Base-by-base conservation (phyloP, 148 eudicot genomes). In the Diospyros kaki region DNA sequence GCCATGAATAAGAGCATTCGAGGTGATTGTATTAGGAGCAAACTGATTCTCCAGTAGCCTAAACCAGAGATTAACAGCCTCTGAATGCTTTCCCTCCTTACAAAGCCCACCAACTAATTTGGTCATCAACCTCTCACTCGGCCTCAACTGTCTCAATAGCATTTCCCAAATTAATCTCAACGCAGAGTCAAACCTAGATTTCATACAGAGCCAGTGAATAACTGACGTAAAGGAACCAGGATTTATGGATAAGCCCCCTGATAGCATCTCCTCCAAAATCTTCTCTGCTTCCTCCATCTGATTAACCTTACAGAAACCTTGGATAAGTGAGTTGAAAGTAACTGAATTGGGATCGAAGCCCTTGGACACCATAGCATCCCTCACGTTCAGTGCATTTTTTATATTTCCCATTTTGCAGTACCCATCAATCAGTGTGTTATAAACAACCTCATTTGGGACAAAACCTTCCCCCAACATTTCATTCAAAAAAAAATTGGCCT, bases 1-100 rank as follows among this genome's bases (percentile, higher is more conserved):
- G 67, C 95, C 88, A 72, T 90, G 85, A 54, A 90, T 81, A 74
- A 94, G 87, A 78, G 95, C 88, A 84, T 91, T 94, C 60, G 97
- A 87, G 48, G 98, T 94, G 70, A 67, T 69, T 11, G 76, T 88
- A 84, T 88, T 89, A 61, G 93, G 90, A 64, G 75, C 72, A 81
- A 88, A 82, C 14, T 85, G 87, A 45, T 72, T 86, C 58, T 83
- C 83, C 58, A 83, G 41, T 66, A 94, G 89, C 66, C 18, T 77
- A 83, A 74, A 83, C 94, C 97, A 94, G 14, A 94, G 79, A 38
- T 88, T 79, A 77, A 90, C 58, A 15, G 95, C 97, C 52, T 81
- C 75, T 60, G 89, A 79, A 87, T 85, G 90, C 77, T 73, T 89
- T 58, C 79, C 79, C 73, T 82, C 81, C 68, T 80, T 81, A 69